A percentile compares a stretch with the other conserved stretches of the same genome.
These are phyloP conservation scores for Nannochloropsis oceanica DNA, from an alignment of 108 stramenopile species.

Conservation along the genomic window DNA sequence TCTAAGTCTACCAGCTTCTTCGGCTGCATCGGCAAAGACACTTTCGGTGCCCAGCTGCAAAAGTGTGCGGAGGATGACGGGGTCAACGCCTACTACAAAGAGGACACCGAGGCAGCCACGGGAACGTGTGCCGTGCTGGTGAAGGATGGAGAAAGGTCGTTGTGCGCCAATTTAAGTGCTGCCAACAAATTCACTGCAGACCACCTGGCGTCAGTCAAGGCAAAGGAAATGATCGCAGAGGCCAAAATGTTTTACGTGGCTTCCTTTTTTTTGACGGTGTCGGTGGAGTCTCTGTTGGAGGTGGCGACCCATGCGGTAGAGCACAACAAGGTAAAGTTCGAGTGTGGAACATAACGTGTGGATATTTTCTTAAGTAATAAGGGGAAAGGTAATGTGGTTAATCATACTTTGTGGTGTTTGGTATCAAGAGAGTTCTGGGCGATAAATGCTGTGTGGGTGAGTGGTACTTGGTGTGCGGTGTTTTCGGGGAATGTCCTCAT, in stretches of 20 bases:
- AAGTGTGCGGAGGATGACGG: slow-evolving; percentile 81
- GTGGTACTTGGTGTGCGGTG: too few relatives aligned
- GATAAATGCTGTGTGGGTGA: too few relatives aligned
- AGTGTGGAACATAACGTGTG: not conserved
- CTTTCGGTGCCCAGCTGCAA: slow-evolving; percentile 58
- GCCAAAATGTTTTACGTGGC: slow-evolving; percentile 83
- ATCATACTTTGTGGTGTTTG: too few relatives aligned
- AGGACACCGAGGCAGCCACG: slow-evolving; percentile 76
- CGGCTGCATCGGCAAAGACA: slow-evolving; percentile 84
- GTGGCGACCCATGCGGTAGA: slow-evolving; percentile 78
- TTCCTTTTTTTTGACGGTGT: slow-evolving; percentile 95
- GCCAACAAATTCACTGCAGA: slow-evolving; percentile 85
- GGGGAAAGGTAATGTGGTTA: too few relatives aligned
- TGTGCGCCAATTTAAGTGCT: slow-evolving; percentile 90
- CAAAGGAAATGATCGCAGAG: slow-evolving; percentile 69
- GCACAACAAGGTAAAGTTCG: slow-evolving; percentile 51
- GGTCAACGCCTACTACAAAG: slow-evolving; percentile 86
- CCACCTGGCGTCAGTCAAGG: slow-evolving; percentile 77
- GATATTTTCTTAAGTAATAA: too few relatives aligned
- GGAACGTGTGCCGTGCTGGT: slow-evolving; percentile 98
- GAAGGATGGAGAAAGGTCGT: slow-evolving; percentile 73
- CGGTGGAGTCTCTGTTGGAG: slow-evolving; percentile 65
- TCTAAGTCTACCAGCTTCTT: slow-evolving; percentile 57
- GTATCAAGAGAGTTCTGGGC: too few relatives aligned
- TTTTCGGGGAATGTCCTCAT: too few relatives aligned